A percentile compares a stretch with the other conserved stretches of the same genome.
phyloP scores from a whole-genome alignment of 1,284 basidiomycete species.

The Pseudozyma thailandica region DNA sequence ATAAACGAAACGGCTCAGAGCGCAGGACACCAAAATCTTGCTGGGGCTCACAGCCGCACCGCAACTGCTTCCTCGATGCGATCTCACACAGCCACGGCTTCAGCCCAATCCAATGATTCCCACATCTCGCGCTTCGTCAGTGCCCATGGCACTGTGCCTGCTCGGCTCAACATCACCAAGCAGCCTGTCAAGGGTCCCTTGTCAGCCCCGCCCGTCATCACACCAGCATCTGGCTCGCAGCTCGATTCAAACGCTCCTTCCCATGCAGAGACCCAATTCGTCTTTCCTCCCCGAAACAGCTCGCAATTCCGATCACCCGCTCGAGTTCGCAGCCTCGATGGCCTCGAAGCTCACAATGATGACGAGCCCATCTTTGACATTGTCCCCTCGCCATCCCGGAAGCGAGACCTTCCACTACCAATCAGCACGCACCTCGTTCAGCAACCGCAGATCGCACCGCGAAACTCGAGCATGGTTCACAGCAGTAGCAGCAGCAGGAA shows the following conservation, averaged over 20 bases:
- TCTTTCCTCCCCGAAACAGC: slow-evolving; percentile 22
- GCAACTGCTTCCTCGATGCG: too few species aligned
- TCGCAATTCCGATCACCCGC: background rate
- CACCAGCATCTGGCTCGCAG: background rate
- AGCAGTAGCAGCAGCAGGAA: background rate
- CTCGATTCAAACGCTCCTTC: background rate
- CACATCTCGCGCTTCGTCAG: background rate
- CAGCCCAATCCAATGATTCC: background rate
- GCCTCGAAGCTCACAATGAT: slow-evolving; percentile 21
- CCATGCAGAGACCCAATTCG: slow-evolving; percentile 11
- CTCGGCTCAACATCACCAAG: slow-evolving; percentile 24
- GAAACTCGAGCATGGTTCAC: background rate
- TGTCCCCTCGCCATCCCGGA: slow-evolving; percentile 34
- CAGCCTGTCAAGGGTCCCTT: slow-evolving; percentile 15
- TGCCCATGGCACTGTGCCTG: background rate
- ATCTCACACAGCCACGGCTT: too few species aligned
- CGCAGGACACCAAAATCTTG: background rate
- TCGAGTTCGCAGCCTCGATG: slow-evolving; percentile 17
- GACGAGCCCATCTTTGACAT: slow-evolving; percentile 40
- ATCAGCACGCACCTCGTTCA: background rate
- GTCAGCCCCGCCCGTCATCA: slow-evolving; percentile 23
- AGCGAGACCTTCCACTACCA: slow-evolving; percentile 7
- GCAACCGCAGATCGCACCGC: background rate
- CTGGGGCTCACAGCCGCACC: background rate
- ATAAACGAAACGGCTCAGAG: background rate